Evolutionary conservation across 495 filamentous ascomycete genomes (phyloP).

Genomic region (Daldinia childiae): DNA sequence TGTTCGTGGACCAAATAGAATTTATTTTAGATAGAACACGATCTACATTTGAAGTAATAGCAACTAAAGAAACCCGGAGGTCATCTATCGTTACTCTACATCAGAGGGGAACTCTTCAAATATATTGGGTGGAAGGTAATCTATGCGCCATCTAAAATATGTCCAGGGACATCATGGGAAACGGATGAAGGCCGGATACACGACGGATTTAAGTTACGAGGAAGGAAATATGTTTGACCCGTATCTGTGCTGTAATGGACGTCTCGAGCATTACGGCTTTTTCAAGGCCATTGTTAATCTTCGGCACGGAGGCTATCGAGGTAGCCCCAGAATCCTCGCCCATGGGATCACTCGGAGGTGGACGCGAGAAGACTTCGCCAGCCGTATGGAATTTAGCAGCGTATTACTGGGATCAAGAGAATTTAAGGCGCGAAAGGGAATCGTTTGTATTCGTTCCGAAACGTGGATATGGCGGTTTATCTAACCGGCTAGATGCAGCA

Average conservation of each 20-base stretch:
- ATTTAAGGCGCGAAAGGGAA: conserved; percentile 35
- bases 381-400: conserved; percentile 47
- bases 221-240: conserved; percentile 73
- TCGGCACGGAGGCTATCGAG: conserved; percentile 63
- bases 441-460: conserved; percentile 49
- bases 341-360: conserved; percentile 56
- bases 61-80: too few relatives aligned
- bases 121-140: neutral
- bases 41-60: neutral
- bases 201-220: neutral
- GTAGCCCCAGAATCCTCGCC: conserved; percentile 64
- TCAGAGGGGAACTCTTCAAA: neutral
- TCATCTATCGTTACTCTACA: neutral
- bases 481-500: conserved; percentile 50
- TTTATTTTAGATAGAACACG: neutral
- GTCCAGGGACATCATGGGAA: neutral
- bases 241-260: conserved; percentile 93
- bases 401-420: conserved; percentile 15
- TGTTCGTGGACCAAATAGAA: neutral
- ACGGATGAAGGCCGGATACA: neutral
- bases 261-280: conserved; percentile 82
- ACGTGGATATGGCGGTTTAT: conserved; percentile 36
- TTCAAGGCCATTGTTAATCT: conserved; percentile 74
- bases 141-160: neutral
- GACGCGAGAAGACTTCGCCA: conserved; percentile 60